Evolutionary conservation across 768 basidiomycete genomes (phyloP).

Genomic region (Macrolepiota albuminosa): DNA sequence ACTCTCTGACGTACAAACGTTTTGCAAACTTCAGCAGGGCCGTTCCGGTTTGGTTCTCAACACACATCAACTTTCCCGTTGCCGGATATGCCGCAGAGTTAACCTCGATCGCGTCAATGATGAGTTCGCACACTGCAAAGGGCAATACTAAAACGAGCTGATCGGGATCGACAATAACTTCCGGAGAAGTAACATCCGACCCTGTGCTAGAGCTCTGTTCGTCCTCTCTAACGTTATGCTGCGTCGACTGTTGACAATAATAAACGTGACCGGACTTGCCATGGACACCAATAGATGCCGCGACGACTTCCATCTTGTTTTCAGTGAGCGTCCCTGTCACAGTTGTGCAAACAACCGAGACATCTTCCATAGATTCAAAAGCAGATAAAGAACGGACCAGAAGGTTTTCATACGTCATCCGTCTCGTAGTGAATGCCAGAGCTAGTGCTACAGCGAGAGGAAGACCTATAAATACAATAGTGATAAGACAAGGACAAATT

Average conservation of each 20-base stretch:
- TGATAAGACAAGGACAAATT: not conserved
- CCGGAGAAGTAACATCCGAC: too few relatives aligned
- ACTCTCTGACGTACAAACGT: conserved; percentile 72
- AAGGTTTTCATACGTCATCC: conserved; percentile 95
- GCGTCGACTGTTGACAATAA: too few relatives aligned
- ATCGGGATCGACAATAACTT: conserved; percentile 63
- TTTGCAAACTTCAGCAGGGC: conserved; percentile 86
- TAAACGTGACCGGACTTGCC: conserved; percentile 66
- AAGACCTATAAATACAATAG: conserved; percentile 47
- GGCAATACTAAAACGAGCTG: conserved; percentile 63
- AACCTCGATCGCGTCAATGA: conserved; percentile 83
- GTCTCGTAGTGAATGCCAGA: conserved; percentile 93
- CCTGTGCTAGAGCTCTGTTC: conserved; percentile 54
- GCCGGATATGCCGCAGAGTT: conserved; percentile 72
- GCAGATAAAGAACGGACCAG: conserved; percentile 97
- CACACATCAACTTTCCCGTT: conserved; percentile 47
- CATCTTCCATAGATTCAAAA: conserved; percentile 98
- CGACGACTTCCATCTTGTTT: conserved; percentile 94
- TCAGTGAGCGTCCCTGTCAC: conserved; percentile 96
- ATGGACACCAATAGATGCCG: conserved; percentile 89
- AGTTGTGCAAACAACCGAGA: conserved; percentile 92
- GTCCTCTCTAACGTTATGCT: conserved; percentile 28
- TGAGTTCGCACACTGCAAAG: conserved; percentile 52
- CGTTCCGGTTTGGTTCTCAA: conserved; percentile 94
- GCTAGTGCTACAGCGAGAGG: conserved; percentile 96